Base-by-base conservation (phyloP, 805 yeast genomes). In the Spathaspora girioi region DNA sequence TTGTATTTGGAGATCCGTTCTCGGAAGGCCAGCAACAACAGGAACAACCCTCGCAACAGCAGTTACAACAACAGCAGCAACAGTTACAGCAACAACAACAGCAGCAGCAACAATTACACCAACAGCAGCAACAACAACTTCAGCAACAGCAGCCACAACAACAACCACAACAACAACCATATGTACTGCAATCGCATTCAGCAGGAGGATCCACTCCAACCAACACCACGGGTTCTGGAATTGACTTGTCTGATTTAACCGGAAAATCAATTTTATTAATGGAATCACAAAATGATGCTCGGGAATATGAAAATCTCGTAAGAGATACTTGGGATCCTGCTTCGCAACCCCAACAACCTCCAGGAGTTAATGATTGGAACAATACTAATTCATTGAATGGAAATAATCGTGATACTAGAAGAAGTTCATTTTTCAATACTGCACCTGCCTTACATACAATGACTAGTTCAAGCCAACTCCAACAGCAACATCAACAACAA, bases 1-100 rank as follows among this genome's bases (percentile, higher is more conserved):
- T 86, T 59, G 72, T 86, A 38, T 86, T 86, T 62, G 79, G 84
- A 56, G 90, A 85, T 61, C 89, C 89, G 9, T 73, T 73, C 51
- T 50, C 60, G 35, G 45, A 46, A 4, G 29, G 20, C 38, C 53
- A 48, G 40, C 42, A 27, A 20, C 48, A 38, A 47, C 41, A 27
- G 42, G 20, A 12, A 9, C 54, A 47, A 46, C 40, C 38, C 26
- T 23, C 26, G 6, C 26, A 23, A 23, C 26, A 23, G 26, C 26
- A 23, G 6, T 23, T 23, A 23, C 26, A 23, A 23, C 26, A 23
- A 23, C 26, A 23, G 26, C 26, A 23, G 27, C 52, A 42, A 14
- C 53, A 47, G 19, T 57, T 42, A 27, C 63, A 19, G 20, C 46
- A 44, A 38, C 46, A 44, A 8, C 32, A 26, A 23, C 46, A 44